A percentile compares a stretch with the other conserved stretches of the same genome.
phyloP scores from a whole-genome alignment of 1,284 basidiomycete genomes.

The Cystobasidium sp. region DNA sequence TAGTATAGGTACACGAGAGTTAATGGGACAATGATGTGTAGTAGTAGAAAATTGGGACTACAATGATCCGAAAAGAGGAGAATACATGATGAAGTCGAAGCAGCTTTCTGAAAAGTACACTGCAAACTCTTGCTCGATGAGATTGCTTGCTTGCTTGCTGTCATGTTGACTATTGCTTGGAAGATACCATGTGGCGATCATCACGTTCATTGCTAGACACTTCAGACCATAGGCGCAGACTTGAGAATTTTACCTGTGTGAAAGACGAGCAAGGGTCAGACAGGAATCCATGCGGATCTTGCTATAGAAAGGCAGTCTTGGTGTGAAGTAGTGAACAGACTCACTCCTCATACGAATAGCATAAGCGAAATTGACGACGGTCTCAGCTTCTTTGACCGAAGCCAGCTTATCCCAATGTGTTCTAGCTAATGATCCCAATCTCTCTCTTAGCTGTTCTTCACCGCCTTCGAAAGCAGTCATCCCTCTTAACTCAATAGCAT shows the following conservation, averaged over 20 bases:
- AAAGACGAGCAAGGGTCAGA: background rate
- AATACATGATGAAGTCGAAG: too few species aligned
- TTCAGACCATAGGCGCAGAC: constrained; percentile 38
- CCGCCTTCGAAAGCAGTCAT: constrained; percentile 43
- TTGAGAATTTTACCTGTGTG: constrained; percentile 41
- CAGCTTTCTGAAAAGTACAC: too few species aligned
- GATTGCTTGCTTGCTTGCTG: background rate
- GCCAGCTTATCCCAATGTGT: constrained; percentile 39
- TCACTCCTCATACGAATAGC: constrained; percentile 43
- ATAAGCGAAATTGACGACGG: constrained; percentile 43
- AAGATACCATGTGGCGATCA: background rate
- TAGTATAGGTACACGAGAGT: too few species aligned
- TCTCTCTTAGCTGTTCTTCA: constrained; percentile 33
- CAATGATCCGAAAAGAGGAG: too few species aligned
- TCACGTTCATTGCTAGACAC: background rate
- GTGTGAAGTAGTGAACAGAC: background rate
- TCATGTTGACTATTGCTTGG: background rate
- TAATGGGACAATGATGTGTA: too few species aligned
- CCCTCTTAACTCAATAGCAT: constrained; percentile 37
- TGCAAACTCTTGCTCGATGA: background rate
- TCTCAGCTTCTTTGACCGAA: constrained; percentile 42
- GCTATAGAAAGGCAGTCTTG: background rate
- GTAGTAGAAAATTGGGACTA: too few species aligned
- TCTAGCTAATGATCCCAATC: constrained; percentile 24
- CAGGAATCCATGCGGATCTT: background rate